Conservation (phyloP, 306 rosid species). For the Medicago ruthenica region DNA sequence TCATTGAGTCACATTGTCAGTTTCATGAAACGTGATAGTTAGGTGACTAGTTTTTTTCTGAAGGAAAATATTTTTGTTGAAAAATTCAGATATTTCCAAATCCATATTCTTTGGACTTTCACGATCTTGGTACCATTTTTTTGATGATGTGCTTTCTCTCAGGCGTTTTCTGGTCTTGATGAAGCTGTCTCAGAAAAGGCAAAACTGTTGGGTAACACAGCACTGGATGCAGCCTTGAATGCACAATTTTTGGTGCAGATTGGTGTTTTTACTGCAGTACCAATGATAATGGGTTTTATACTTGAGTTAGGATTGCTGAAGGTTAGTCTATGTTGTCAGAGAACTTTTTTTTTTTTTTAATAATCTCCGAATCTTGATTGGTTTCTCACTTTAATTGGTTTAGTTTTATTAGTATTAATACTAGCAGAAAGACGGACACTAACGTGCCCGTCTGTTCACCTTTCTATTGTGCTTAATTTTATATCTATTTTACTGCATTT, state of each 20-base stretch:
- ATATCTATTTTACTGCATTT: no score
- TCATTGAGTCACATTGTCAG: constrained; percentile 4
- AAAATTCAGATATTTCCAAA: constrained; percentile 12
- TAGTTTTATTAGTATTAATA: background rate
- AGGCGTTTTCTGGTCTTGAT: constrained; percentile 96
- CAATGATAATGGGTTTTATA: constrained; percentile 94
- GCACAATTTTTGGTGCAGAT: constrained; percentile 97
- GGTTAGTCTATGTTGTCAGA: constrained; percentile 56
- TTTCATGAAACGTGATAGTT: constrained; percentile 6
- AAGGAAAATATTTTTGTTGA: constrained; percentile 24
- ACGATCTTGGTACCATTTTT: constrained; percentile 18
- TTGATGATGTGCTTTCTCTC: constrained; percentile 46
- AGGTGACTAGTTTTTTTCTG: background rate
- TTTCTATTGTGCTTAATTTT: no score
- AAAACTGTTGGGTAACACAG: constrained; percentile 70
- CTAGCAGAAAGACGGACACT: no score
- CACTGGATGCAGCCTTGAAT: constrained; percentile 87
- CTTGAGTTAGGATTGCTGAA: constrained; percentile 90
- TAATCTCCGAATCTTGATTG: background rate
- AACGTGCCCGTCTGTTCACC: no score
- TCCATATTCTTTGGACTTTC: constrained; percentile 12
- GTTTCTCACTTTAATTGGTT: constrained; percentile 3
- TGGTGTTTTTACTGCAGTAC: constrained; percentile 93
- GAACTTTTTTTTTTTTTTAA: background rate
- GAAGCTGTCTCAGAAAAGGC: constrained; percentile 62